A percentile compares a stretch with the other conserved stretches of the same genome.
These are phyloP conservation scores for Geranium rotundifolium DNA, from an alignment of 345 rosid genomes.

Conservation along the genomic window DNA sequence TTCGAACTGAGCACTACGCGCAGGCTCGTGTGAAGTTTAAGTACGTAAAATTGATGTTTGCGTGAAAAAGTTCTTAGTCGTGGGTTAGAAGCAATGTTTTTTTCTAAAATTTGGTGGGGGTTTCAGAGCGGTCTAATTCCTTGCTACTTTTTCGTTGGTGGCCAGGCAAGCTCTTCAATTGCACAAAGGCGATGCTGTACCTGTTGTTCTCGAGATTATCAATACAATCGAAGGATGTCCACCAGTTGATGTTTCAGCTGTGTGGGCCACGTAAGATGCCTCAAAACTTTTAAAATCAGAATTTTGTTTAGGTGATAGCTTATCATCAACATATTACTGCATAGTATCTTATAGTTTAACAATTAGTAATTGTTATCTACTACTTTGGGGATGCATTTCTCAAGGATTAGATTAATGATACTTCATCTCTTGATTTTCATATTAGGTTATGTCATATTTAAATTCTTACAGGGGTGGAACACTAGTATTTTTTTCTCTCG, in stretches of 20 bases:
- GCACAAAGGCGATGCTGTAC: slow-evolving; percentile 61
- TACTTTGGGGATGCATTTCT: no score
- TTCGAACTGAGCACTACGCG: slow-evolving; percentile 78
- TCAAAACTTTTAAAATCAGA: neutral
- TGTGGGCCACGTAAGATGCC: slow-evolving; percentile 74
- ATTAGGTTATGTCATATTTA: neutral
- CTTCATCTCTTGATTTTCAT: no score
- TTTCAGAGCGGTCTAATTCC: no score
- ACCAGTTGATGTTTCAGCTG: slow-evolving; percentile 82
- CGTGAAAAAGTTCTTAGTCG: neutral
- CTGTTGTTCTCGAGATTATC: slow-evolving; percentile 67
- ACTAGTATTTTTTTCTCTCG: no score
- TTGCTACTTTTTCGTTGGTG: no score
- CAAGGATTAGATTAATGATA: no score
- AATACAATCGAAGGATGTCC: slow-evolving; percentile 96
- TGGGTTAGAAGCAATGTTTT: no score
- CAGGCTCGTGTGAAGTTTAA: slow-evolving; percentile 96
- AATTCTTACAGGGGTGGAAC: no score
- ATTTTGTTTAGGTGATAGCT: neutral
- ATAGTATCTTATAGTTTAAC: neutral
- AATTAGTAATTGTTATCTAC: no score
- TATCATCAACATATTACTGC: no score
- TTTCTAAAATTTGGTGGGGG: no score
- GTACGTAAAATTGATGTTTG: slow-evolving; percentile 28
- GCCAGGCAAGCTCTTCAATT: slow-evolving; percentile 89